Percentiles rank a stretch among this genome's conserved stretches.
Evolutionary conservation across 495 filamentous ascomycete species (phyloP).

Genomic region (Usnea hakonensis): DNA sequence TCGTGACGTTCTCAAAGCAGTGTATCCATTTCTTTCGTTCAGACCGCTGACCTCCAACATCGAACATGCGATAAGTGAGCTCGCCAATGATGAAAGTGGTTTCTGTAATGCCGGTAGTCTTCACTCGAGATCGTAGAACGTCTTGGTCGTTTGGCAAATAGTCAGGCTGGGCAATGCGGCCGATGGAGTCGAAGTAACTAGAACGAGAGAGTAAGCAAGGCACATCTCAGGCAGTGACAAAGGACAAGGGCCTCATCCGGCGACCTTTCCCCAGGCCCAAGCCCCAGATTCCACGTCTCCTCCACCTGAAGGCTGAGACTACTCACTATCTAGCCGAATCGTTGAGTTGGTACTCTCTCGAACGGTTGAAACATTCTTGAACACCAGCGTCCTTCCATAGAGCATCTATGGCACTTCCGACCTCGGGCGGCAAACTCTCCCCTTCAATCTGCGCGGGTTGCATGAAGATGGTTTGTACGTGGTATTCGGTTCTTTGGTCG

Average conservation of each 20-base stretch:
- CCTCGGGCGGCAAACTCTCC: conserved; percentile 88
- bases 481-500: conserved; percentile 81
- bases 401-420: conserved; percentile 84
- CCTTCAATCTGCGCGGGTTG: conserved; percentile 92
- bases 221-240: background rate
- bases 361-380: conserved; percentile 90
- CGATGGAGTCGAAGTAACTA: conserved; percentile 96
- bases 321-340: conserved; percentile 97
- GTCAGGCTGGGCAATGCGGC: conserved; percentile 81
- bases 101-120: conserved; percentile 99
- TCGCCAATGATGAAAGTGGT: conserved; percentile 98
- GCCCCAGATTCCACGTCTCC: background rate
- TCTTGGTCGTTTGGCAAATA: conserved; percentile 98
- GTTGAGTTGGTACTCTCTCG: conserved; percentile 93
- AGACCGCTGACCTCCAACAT: conserved; percentile 96
- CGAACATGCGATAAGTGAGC: conserved; percentile 98
- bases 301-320: background rate
- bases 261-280: background rate
- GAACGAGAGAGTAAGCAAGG: conserved; percentile 15
- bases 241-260: background rate
- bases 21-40: conserved; percentile 99
- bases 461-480: conserved; percentile 94
- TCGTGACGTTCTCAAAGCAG: conserved; percentile 99
- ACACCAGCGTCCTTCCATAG: conserved; percentile 94
- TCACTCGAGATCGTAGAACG: conserved; percentile 93